phyloP scores from a whole-genome alignment of 164 flowering plant genomes.

The Euptelea pleiosperma region DNA sequence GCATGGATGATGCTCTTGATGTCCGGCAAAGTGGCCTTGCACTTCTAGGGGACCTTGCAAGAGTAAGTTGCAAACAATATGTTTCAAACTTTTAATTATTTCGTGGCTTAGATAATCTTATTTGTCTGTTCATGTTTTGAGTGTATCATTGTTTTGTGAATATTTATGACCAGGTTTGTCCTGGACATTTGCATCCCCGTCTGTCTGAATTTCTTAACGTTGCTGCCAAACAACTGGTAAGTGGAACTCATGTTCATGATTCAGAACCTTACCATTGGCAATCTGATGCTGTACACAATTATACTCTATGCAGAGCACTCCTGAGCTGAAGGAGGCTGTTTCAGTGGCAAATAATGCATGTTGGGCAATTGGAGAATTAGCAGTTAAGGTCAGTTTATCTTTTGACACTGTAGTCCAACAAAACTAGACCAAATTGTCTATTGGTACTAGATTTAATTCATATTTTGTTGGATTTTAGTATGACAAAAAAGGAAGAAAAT shows the following conservation, averaged over 20 bases:
- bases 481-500: no score
- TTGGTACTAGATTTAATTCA: no score
- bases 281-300: slow-evolving; percentile 3
- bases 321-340: slow-evolving; percentile 66
- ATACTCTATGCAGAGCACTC: slow-evolving; percentile 40
- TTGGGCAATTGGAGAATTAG: slow-evolving; percentile 99
- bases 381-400: slow-evolving; percentile 67
- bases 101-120: not conserved
- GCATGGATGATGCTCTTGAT: slow-evolving; percentile 88
- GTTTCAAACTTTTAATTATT: not conserved
- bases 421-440: not conserved
- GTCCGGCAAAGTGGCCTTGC: slow-evolving; percentile 96
- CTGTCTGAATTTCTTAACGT: slow-evolving; percentile 74
- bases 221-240: slow-evolving; percentile 88
- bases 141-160: not conserved
- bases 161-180: slow-evolving; percentile 58
- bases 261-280: slow-evolving; percentile 2
- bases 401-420: not conserved
- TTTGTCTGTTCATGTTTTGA: not conserved
- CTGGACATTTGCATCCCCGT: slow-evolving; percentile 75
- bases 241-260: slow-evolving; percentile 7
- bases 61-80: slow-evolving; percentile 50
- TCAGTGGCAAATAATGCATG: slow-evolving; percentile 99
- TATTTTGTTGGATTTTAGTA: no score
- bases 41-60: slow-evolving; percentile 94